Percentiles rank a stretch among this genome's conserved stretches.
These are phyloP conservation scores for Simmondsia chinensis DNA, from an alignment of 148 eudicot genomes.

Conservation along the genomic window DNA sequence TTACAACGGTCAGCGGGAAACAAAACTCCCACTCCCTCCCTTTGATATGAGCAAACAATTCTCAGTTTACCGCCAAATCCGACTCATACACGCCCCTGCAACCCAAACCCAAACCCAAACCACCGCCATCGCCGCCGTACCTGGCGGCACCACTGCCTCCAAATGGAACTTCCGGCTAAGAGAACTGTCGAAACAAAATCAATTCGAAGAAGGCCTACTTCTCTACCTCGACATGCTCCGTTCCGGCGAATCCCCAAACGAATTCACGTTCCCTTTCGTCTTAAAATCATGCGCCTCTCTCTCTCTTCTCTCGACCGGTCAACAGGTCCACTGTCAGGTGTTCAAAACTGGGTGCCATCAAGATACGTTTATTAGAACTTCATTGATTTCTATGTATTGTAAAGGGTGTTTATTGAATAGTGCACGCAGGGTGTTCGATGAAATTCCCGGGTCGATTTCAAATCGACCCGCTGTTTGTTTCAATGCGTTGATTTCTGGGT, in stretches of 20 bases:
- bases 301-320: slow-evolving; percentile 33
- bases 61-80: slow-evolving; percentile 10
- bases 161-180: slow-evolving; percentile 52
- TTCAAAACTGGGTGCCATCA: slow-evolving; percentile 36
- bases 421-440: slow-evolving; percentile 61
- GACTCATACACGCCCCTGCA: background rate
- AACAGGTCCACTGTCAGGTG: slow-evolving; percentile 67
- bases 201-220: slow-evolving; percentile 31
- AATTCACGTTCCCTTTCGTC: slow-evolving; percentile 65
- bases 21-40: no score
- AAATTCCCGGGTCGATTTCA: slow-evolving; percentile 26
- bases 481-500: slow-evolving; percentile 76
- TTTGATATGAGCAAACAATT: slow-evolving; percentile 5
- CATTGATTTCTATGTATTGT: slow-evolving; percentile 51
- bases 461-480: slow-evolving; percentile 44
- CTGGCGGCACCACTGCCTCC: background rate
- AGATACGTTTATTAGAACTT: slow-evolving; percentile 57
- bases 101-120: background rate
- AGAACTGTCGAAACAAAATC: slow-evolving; percentile 39
- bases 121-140: background rate
- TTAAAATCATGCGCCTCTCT: slow-evolving; percentile 60
- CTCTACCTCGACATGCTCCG: slow-evolving; percentile 60
- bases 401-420: slow-evolving; percentile 15
- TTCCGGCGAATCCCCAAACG: slow-evolving; percentile 35
- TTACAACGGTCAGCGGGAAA: no score